phyloP scores from a whole-genome alignment of 2,329 filamentous ascomycete species.

The Penicillium sp. region DNA sequence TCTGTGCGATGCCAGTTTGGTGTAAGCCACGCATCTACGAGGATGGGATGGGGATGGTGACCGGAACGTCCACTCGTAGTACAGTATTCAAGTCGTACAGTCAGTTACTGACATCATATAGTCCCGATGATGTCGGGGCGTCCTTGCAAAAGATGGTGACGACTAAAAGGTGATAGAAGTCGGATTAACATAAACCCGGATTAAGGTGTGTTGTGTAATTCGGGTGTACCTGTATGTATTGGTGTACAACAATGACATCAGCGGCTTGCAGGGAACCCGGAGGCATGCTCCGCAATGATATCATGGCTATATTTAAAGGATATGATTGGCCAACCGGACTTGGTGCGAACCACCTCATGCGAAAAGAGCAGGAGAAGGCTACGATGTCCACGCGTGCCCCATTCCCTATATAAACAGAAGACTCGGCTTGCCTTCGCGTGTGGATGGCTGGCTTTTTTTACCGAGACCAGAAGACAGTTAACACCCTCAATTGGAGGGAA shows the following conservation, averaged over 20 bases:
- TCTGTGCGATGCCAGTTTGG: too few species aligned
- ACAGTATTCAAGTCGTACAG: too few species aligned
- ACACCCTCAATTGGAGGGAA: not conserved
- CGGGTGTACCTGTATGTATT: not conserved
- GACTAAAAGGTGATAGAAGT: too few species aligned
- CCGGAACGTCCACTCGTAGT: too few species aligned
- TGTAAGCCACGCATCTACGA: too few species aligned
- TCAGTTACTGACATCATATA: too few species aligned
- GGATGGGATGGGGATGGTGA: too few species aligned
- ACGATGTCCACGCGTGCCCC: slow-evolving; percentile 5
- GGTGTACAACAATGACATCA: too few species aligned
- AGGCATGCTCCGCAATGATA: slow-evolving; percentile 10
- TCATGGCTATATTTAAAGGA: slow-evolving; percentile 3
- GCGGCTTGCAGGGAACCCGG: slow-evolving; percentile 12
- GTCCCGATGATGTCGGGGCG: too few species aligned
- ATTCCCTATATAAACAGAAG: slow-evolving; percentile 18
- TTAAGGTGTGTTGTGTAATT: too few species aligned
- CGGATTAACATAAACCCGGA: not conserved
- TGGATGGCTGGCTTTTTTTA: not conserved
- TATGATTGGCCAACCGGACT: slow-evolving; percentile 13
- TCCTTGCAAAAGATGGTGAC: too few species aligned
- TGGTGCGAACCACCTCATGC: slow-evolving; percentile 12
- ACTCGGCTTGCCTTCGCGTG: slow-evolving; percentile 1
- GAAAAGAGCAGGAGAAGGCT: slow-evolving; percentile 5
- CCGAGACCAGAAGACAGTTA: too few species aligned